Evolutionary conservation across 2,329 filamentous ascomycete species (phyloP), one percentile per base, ranked within the genome.

Genomic region (Fusarium sp.): DNA sequence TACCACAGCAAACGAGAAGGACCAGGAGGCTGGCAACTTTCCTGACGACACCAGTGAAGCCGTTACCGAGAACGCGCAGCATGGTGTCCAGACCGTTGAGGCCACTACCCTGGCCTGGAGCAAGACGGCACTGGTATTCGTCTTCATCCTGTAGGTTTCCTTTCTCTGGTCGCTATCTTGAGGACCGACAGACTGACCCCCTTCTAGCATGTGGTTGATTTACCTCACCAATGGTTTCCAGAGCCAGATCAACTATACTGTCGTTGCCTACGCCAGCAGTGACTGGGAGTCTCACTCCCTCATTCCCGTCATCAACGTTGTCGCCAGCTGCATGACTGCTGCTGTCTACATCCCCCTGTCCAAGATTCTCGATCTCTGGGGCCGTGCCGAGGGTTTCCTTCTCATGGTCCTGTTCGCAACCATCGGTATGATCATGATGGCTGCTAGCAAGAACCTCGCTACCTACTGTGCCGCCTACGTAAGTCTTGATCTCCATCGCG

Each of bases 301-400:
- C 11, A 76, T 87, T 21, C 81, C 84, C 2, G 81, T 86, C 22
- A 85, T 88, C 47, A 79, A 81, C 34, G 84, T 89, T 40, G 83
- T 90, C 2, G 78, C 86, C 6, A 82, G 78, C 66, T 80, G 84
- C 56, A 87, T 89, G 72, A 78, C 82, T 70, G 89, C 88, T 36
- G 86, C 89, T 9, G 82, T 87, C 26, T 90, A 89, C 71, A 86
- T 90, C 6, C 88, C 89, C 2, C 81, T 90, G 74, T 76, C 89
- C 34, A 91, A 91, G 75, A 80, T 90, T 24, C 82, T 90, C 49
- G 87, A 91, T 77, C 78, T 91, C 28, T 91, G 87, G 81, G 89
- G 88, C 47, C 85, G 89, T 52, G 84, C 88, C 17, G 84, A 89
- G 70, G 89, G 88, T 14, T 88, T 89, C 72, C 79, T 85, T 33